Evolutionary conservation across 495 filamentous ascomycete species (phyloP), one percentile per base, ranked within the genome.

Genomic region (Cercophora sp.): DNA sequence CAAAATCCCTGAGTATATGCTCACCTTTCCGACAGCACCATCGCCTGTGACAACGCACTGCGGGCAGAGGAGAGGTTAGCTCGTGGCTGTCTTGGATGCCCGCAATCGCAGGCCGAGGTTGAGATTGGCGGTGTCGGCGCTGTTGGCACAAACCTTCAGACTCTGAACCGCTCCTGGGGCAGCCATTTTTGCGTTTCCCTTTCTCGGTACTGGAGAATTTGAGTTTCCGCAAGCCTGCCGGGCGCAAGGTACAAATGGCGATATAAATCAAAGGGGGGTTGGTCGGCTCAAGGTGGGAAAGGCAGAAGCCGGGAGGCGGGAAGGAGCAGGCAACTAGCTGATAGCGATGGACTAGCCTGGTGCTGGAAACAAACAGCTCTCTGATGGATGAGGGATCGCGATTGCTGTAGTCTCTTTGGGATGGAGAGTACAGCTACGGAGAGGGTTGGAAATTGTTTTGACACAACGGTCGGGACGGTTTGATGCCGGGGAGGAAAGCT

Each of bases 11-110:
- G 51, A 36, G 36, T 11, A 45, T 42, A 35, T 35, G 69, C 79
- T 68, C 64, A 96, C 91, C 82, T 98, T 98, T 66, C 93, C 93
- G 56, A 98, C 93, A 63, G 93, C 93, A 83, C 93, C 93, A 70
- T 98, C 93, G 70, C 93, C 93, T 40, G 93, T 97, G 65, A 98
- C 93, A 61, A 98, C 93, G 71, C 93, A 98, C 92, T 96, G 62
- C 51, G 61, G 37, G 24, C 48, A 1, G 27, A 27, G 43, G 51
- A 68, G 50, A 58, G 59, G 65, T 64, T 63, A 66, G 53, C 55
- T 13, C 36, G 25, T 11, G 16, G 11, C 6, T 37, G 15, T 39
- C n/a, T 25, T 27, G 20, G 25, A 23, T 27, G 16, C 35, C 20
- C 24, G 13, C 29, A 48, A 18, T 20, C 19, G 39, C 26, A 19